phyloP scores from a whole-genome alignment of 2,329 filamentous ascomycete species.

The Xenoacremonium recifei region DNA sequence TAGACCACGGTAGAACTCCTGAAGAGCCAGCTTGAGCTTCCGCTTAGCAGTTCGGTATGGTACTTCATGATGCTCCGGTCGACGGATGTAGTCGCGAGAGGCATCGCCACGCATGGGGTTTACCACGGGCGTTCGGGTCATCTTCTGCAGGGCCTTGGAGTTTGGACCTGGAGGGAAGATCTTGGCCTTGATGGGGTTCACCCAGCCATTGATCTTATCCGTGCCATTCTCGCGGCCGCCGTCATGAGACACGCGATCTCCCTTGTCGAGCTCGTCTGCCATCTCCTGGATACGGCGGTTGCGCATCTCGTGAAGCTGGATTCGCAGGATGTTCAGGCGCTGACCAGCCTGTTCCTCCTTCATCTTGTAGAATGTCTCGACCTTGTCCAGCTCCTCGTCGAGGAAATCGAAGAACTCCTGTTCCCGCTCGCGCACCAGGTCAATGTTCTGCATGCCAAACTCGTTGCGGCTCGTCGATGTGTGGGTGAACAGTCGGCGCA shows the following conservation, averaged over 20 bases:
- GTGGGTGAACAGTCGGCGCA: conserved; percentile 37
- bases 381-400: conserved; percentile 82
- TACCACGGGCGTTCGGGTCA: conserved; percentile 49
- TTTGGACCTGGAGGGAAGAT: conserved; percentile 59
- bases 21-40: conserved; percentile 85
- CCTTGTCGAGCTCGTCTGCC: conserved; percentile 37
- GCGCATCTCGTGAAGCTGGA: conserved; percentile 91
- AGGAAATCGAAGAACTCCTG: conserved; percentile 87
- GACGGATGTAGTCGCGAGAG: conserved; percentile 51
- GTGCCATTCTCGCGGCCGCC: conserved; percentile 18
- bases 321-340: conserved; percentile 67
- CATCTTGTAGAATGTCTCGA: conserved; percentile 82
- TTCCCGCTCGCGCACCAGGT: conserved; percentile 69
- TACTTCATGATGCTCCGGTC: conserved; percentile 53
- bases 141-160: conserved; percentile 56
- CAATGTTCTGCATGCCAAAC: conserved; percentile 44
- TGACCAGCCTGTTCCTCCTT: conserved; percentile 85
- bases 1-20: conserved; percentile 89
- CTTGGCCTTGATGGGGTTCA: conserved; percentile 53
- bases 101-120: conserved; percentile 29
- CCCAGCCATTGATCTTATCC: conserved; percentile 39
- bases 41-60: conserved; percentile 85
- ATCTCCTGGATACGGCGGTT: conserved; percentile 77
- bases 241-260: conserved; percentile 24
- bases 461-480: conserved; percentile 27